These are phyloP conservation scores for Mariannaea sp. DNA, from an alignment of 2,329 filamentous ascomycete genomes.

Conservation along the genomic window DNA sequence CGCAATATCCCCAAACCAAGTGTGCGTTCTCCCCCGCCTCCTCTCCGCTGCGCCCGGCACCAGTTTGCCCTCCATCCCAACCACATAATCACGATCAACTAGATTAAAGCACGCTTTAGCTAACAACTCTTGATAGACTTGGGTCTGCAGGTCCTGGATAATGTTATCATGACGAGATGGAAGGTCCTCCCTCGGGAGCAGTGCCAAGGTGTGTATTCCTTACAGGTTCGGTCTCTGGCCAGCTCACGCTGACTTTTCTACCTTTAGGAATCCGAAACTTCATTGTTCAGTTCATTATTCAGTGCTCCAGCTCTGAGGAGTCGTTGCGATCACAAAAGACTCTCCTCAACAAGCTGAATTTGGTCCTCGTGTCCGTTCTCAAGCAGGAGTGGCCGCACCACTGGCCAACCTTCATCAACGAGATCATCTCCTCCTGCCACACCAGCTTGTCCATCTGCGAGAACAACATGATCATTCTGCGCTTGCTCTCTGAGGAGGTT, in stretches of 20 bases:
- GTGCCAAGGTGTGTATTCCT: slow-evolving; percentile 71
- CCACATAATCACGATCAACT: neutral
- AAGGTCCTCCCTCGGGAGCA: slow-evolving; percentile 96
- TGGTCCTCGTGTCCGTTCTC: slow-evolving; percentile 94
- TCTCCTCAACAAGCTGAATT: slow-evolving; percentile 95
- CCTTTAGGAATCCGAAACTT: slow-evolving; percentile 92
- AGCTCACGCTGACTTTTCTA: slow-evolving; percentile 22
- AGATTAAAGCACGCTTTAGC: slow-evolving; percentile 18
- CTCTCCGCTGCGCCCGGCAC: slow-evolving; percentile 20
- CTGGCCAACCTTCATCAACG: slow-evolving; percentile 99
- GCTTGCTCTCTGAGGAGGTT: slow-evolving; percentile 94
- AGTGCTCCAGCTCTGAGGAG: slow-evolving; percentile 89
- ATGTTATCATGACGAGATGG: slow-evolving; percentile 99
- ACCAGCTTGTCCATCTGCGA: slow-evolving; percentile 97
- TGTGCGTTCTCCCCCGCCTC: slow-evolving; percentile 62
- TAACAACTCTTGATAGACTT: slow-evolving; percentile 64
- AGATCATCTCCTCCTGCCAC: slow-evolving; percentile 96
- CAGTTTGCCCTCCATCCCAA: neutral
- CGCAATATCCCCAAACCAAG: slow-evolving; percentile 94
- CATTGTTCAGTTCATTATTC: slow-evolving; percentile 97
- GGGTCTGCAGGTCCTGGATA: slow-evolving; percentile 93
- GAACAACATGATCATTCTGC: slow-evolving; percentile 99
- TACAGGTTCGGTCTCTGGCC: slow-evolving; percentile 3
- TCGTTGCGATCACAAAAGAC: slow-evolving; percentile 82
- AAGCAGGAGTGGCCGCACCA: slow-evolving; percentile 99